These are phyloP conservation scores for Cryptococcus sp. DNA, from an alignment of 1,284 basidiomycete genomes.

Conservation along the genomic window DNA sequence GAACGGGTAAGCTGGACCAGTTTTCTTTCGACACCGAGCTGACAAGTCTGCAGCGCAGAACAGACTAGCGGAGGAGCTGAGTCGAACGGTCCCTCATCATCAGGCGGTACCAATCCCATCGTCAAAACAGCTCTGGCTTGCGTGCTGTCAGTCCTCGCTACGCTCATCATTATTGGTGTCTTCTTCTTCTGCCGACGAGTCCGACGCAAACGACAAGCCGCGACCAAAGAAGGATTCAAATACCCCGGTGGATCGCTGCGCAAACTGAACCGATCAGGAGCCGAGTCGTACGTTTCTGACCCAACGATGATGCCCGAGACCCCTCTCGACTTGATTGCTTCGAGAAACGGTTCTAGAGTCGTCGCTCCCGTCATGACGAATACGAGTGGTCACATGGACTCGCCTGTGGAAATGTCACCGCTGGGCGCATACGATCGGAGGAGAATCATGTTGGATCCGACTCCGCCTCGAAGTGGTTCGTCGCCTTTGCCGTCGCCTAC, in stretches of 20 bases:
- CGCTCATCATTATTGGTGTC: conserved; percentile 39
- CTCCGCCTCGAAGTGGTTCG: background rate
- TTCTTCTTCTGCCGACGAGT: conserved; percentile 37
- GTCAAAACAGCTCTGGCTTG: conserved; percentile 50
- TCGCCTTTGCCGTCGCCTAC: background rate
- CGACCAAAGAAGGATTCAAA: conserved; percentile 6
- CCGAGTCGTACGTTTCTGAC: background rate
- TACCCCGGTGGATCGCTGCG: conserved; percentile 2
- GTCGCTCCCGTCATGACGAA: conserved; percentile 4
- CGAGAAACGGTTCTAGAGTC: background rate
- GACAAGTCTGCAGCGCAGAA: background rate
- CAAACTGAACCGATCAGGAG: background rate
- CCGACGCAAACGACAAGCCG: conserved; percentile 25
- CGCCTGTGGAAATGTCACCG: background rate
- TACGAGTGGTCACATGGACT: background rate
- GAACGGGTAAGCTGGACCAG: background rate
- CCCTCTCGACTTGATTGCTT: conserved; percentile 20
- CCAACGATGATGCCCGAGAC: conserved; percentile 6
- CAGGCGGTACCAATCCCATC: background rate
- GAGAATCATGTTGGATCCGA: background rate
- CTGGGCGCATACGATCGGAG: background rate
- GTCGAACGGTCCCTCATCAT: no score
- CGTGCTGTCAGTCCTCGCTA: conserved; percentile 51
- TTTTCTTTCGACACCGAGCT: background rate
- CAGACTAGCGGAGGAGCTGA: background rate